Base-by-base conservation (phyloP, 768 basidiomycete species). In the Hygrocybe coccinea region DNA sequence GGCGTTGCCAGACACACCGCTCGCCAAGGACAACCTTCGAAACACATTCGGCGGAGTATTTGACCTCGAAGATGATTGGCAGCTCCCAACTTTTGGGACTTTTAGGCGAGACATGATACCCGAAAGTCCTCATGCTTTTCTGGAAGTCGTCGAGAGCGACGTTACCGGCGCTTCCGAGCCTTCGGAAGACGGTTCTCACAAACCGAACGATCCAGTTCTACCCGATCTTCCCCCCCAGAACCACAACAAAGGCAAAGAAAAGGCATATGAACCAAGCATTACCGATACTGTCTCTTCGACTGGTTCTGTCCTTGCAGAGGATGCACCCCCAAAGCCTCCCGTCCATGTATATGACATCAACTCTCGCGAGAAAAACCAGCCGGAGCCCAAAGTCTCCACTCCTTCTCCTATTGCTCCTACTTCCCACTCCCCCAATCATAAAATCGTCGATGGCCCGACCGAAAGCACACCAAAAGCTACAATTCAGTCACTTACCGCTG, bases 41-140 rank as follows among this genome's bases (percentile, higher is more conserved):
- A 84, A 87, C 64, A 84, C 82, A 1, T 85, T 86, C 57, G 82
- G 82, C 29, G 71, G 71, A 43, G 70, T 79, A 35, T 66, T 77
- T 34, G 69, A 75, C 45, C 73, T 77, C 38, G 78, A 78, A 22
- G 65, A 73, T 46, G 79, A 83, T 39, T 89, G 87, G 88, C 82
- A 87, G 63, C 73, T 72, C 45, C 72, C 87, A 29, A 78, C 77
- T 19, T 72, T 73, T 29, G 77, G 73, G 22, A 64, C 83, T 14
- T 76, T 79, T 60, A 59, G 59, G 7, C 57, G 69, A 34, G 54
- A 66, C 34, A 65, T 66, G 29, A 63, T 62, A 33, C 57, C 62
- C 12, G 70, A 70, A 5, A 77, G 73, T 50, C 79, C 83, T 3
- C 85, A 86, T 69, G 86, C 83, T 2, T 87, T 80, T 64, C 81